phyloP scores from a whole-genome alignment of 2,329 filamentous ascomycete species.

The Fusarium tupiense region DNA sequence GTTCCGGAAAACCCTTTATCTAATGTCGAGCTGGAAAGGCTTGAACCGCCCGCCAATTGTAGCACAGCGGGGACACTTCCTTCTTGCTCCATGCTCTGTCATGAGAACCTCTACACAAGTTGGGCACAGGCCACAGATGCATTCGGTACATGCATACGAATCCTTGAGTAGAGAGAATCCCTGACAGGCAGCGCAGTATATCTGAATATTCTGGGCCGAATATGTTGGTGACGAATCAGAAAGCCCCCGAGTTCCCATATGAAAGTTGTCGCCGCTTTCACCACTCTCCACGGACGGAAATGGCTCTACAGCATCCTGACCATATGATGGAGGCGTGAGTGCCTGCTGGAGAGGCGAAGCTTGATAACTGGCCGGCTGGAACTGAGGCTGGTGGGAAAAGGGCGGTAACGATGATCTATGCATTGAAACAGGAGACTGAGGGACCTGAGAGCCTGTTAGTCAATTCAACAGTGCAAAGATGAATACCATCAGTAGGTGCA shows the following conservation, averaged over 20 bases:
- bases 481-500: not conserved
- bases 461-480: conserved; percentile 17
- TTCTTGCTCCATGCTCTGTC: conserved; percentile 77
- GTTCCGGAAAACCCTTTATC: conserved; percentile 57
- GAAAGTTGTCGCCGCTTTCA: conserved; percentile 76
- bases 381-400: conserved; percentile 67
- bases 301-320: conserved; percentile 75
- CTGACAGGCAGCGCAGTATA: conserved; percentile 91
- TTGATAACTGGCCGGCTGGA: conserved; percentile 75
- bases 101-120: conserved; percentile 86
- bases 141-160: conserved; percentile 94
- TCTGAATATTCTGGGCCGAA: conserved; percentile 80
- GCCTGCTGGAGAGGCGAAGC: conserved; percentile 92
- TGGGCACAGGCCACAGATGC: conserved; percentile 91
- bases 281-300: conserved; percentile 90
- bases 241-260: conserved; percentile 72
- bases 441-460: conserved; percentile 58
- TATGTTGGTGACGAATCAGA: conserved; percentile 78
- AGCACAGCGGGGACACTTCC: conserved; percentile 82
- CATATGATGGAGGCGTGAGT: conserved; percentile 82
- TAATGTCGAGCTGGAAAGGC: conserved; percentile 84
- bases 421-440: conserved; percentile 72
- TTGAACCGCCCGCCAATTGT: conserved; percentile 84
- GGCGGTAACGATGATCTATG: conserved; percentile 71
- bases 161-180: conserved; percentile 80